Base-by-base conservation (phyloP, 805 yeast genomes). In the Barnettozyma sucrosica region DNA sequence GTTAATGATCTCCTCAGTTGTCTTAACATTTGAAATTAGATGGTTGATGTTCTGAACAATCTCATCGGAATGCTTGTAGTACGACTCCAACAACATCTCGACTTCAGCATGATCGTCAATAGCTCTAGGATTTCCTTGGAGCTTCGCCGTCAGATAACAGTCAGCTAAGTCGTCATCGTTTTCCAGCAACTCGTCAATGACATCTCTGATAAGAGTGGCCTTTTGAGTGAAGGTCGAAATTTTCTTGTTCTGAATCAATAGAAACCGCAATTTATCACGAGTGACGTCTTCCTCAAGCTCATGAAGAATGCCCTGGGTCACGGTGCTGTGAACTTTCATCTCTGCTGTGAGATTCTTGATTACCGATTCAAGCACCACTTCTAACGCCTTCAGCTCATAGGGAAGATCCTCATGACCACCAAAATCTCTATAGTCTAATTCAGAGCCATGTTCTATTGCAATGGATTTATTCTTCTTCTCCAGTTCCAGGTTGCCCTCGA, bases 1-100 rank as follows among this genome's bases (percentile, higher is more conserved):
- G 59, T 89, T 89, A 51, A 90, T 89, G 58, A 93, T 89, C 64
- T 93, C 99, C 64, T 93, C 98, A 0, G 97, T 90, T 19, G 96
- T 87, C 53, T 80, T 79, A 46, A 93, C 92, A 62, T 92, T 90
- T n/a, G 85, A 77, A 28, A 81, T 76, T 33, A 87, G 68, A 54
- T 79, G 85, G 52, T 84, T 93, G 19, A 84, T 85, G 3, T 86
- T 85, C 63, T 93, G 98, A 2, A 92, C 97, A 52, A 93, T 86
- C 58, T 95, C 97, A 67, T 92, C 98, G 50, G 87, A 79, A 46
- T 92, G 95, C 45, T 84, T 83, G 57, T 87, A 89, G 69, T 93
- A 93, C 1, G 95, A 84, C 61, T 93, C 99, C 21, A 93, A 66
- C 44, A 93, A 71, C 72, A 93, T 75, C 62, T 93, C 99, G 19